Base-by-base conservation (phyloP, 306 rosid genomes). In the Potentilla sterilis region DNA sequence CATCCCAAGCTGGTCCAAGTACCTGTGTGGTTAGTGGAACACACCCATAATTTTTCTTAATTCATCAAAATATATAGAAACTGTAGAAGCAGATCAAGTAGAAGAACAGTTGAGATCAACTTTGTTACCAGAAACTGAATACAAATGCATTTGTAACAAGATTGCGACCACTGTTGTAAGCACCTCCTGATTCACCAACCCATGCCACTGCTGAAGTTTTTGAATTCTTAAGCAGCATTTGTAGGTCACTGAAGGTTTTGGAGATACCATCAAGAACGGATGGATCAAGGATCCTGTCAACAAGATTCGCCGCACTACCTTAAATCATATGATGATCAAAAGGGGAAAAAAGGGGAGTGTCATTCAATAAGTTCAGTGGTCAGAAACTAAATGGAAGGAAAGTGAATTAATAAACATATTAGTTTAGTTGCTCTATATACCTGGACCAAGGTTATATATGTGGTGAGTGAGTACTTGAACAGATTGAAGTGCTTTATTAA, bases 151-250 rank as follows among this genome's bases (percentile, higher is more conserved):
- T 88, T 0, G 93, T 83, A 24, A 89, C 92, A 57, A 76, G 93
- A 80, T 86, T 84, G 72, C 71, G 90, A 57, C 93, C 97, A 72
- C 97, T 91, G 68, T 87, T 84, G 82, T 84, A 89, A 69, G 97
- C 89, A 55, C 97, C 97, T 76, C 97, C 97, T 6, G 93, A 78
- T 83, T 91, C 97, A 52, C 93, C 92, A 83, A 91, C 93, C 93
- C 97, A 91, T 35, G 90, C 86, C 54, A 64, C 73, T 38, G 87
- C 90, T 19, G 84, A 70, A 70, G 74, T 82, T 57, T 75, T 62
- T 70, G 89, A 78, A 28, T 35, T 86, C 78, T 52, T 66, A 18
- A 89, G 67, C 64, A 87, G 42, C 66, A 48, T 75, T 72, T 86
- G 88, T 12, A 91, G 88, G 79, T 73, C 41, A 7, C 80, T 72